Evolutionary conservation across 352 stramenopile species (phyloP).

Genomic region (Phytopythium litorale): DNA sequence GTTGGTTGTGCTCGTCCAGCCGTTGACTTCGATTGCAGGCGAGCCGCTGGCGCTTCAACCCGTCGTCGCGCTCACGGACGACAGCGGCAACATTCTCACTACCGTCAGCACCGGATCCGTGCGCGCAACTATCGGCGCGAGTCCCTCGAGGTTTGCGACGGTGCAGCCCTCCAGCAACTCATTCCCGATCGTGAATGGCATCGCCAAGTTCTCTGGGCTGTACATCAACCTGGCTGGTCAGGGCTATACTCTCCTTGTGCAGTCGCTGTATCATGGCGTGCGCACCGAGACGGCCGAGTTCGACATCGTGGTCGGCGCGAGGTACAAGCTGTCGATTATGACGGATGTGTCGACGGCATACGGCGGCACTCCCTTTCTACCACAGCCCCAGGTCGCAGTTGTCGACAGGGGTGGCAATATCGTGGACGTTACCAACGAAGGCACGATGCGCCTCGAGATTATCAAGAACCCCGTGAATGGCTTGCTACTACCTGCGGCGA

Average conservation of each 20-base stretch:
- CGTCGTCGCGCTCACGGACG: slow-evolving; percentile 68
- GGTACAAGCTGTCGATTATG: slow-evolving; percentile 57
- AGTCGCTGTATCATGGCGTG: slow-evolving; percentile 61
- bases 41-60: slow-evolving; percentile 58
- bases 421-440: slow-evolving; percentile 37
- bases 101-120: slow-evolving; percentile 52
- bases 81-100: slow-evolving; percentile 72
- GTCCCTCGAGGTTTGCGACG: slow-evolving; percentile 45
- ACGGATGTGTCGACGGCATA: slow-evolving; percentile 78
- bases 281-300: slow-evolving; percentile 70
- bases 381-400: slow-evolving; percentile 68
- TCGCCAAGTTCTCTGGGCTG: slow-evolving; percentile 66
- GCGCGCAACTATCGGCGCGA: slow-evolving; percentile 44
- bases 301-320: slow-evolving; percentile 58
- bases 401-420: slow-evolving; percentile 79
- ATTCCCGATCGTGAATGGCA: slow-evolving; percentile 73
- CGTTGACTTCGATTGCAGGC: slow-evolving; percentile 53
- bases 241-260: slow-evolving; percentile 69
- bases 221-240: slow-evolving; percentile 60
- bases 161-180: slow-evolving; percentile 37
- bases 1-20: slow-evolving; percentile 65
- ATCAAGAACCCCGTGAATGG: slow-evolving; percentile 56
- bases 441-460: slow-evolving; percentile 62
- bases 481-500: slow-evolving; percentile 36
- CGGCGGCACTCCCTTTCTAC: slow-evolving; percentile 68